A percentile compares a stretch with the other conserved stretches of the same genome.
Evolutionary conservation across 208 protist species (phyloP).

Genomic region (Wallacemonas sp.): DNA sequence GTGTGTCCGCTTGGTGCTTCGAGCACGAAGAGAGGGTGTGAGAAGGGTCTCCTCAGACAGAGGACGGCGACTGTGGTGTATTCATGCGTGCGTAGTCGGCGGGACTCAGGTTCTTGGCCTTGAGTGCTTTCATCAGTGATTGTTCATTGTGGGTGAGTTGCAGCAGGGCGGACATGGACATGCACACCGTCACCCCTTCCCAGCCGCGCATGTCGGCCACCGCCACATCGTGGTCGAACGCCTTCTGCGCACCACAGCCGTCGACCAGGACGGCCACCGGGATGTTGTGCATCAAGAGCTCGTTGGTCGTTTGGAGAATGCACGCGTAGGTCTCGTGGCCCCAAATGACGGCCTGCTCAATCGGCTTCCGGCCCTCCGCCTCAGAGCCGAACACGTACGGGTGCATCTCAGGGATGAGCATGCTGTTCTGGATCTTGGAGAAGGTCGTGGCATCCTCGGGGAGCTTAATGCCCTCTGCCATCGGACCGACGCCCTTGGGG

Average conservation of each 20-base stretch:
- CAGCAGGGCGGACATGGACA: slow-evolving; percentile 23
- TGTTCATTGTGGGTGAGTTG: slow-evolving; percentile 41
- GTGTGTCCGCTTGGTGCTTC: too few relatives aligned
- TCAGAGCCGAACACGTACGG: slow-evolving; percentile 14
- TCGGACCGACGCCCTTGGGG: slow-evolving; percentile 32
- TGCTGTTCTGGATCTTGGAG: slow-evolving; percentile 32
- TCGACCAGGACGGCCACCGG: slow-evolving; percentile 56
- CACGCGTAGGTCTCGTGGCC: slow-evolving; percentile 55
- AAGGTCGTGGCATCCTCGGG: slow-evolving; percentile 22
- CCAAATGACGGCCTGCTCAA: slow-evolving; percentile 43
- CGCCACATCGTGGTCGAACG: slow-evolving; percentile 30
- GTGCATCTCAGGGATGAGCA: slow-evolving; percentile 35
- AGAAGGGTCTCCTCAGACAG: neutral
- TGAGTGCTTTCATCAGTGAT: slow-evolving; percentile 27
- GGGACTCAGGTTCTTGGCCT: slow-evolving; percentile 3
- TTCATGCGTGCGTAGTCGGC: neutral
- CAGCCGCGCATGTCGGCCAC: slow-evolving; percentile 43
- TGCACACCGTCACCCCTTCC: slow-evolving; percentile 43
- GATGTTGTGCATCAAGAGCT: slow-evolving; percentile 31
- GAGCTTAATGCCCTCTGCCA: slow-evolving; percentile 21
- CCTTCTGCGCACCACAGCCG: slow-evolving; percentile 39
- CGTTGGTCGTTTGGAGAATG: slow-evolving; percentile 43
- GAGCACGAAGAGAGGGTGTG: too few relatives aligned
- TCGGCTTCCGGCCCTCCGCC: slow-evolving; percentile 14
- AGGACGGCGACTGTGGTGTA: neutral